A percentile compares a stretch with the other conserved stretches of the same genome.
phyloP scores from a whole-genome alignment of 805 yeast genomes.

The Spathaspora hagerdaliae region DNA sequence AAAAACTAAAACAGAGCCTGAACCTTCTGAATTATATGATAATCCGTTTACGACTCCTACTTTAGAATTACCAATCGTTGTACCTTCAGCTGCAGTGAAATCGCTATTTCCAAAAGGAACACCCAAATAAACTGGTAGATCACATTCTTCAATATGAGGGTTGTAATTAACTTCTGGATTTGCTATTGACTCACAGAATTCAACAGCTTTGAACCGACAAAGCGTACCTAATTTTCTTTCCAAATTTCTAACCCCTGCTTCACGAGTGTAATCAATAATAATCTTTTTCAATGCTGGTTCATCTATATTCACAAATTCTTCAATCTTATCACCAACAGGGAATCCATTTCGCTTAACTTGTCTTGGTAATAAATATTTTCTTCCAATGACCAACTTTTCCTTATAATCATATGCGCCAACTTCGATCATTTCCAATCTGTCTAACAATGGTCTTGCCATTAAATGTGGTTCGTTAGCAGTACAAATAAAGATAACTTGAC shows the following conservation, averaged over 20 bases:
- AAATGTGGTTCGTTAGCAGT: slow-evolving; percentile 77
- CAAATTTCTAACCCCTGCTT: slow-evolving; percentile 79
- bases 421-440: slow-evolving; percentile 79
- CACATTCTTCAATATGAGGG: slow-evolving; percentile 44
- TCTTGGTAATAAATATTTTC: slow-evolving; percentile 66
- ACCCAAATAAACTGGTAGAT: slow-evolving; percentile 68
- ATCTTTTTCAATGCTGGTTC: slow-evolving; percentile 56
- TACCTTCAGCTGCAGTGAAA: slow-evolving; percentile 20
- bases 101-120: slow-evolving; percentile 33
- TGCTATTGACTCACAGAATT: slow-evolving; percentile 38
- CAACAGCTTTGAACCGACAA: slow-evolving; percentile 81
- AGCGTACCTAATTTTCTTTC: slow-evolving; percentile 73
- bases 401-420: slow-evolving; percentile 74
- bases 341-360: slow-evolving; percentile 70
- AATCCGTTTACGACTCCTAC: slow-evolving; percentile 83
- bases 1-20: slow-evolving; percentile 75
- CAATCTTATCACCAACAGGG: slow-evolving; percentile 18
- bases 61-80: slow-evolving; percentile 45
- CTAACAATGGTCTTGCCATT: slow-evolving; percentile 72
- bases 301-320: slow-evolving; percentile 41
- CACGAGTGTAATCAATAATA: slow-evolving; percentile 71
- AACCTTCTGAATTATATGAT: slow-evolving; percentile 83
- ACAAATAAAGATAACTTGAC: slow-evolving; percentile 77
- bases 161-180: slow-evolving; percentile 24
- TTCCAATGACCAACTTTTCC: slow-evolving; percentile 73